Percentiles rank a stretch among this genome's conserved stretches.
These are phyloP conservation scores for Aspergillus sclerotiicarbonarius DNA, from an alignment of 495 filamentous ascomycete species.

Conservation along the genomic window DNA sequence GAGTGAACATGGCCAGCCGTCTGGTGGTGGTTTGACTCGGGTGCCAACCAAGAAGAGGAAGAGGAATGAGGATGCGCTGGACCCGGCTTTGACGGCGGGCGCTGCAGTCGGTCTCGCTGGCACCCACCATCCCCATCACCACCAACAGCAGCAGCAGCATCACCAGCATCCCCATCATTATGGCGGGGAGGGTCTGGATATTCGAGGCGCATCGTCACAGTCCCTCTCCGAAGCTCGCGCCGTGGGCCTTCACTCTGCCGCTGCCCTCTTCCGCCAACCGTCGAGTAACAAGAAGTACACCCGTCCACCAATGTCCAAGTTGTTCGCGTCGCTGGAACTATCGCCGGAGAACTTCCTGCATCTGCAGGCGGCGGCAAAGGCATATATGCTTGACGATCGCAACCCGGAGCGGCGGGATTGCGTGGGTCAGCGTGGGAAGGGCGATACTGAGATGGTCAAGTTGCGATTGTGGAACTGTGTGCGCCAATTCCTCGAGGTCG, in stretches of 20 bases:
- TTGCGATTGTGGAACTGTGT: constrained; percentile 60
- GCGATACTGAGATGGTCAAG: constrained; percentile 61
- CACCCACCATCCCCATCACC: constrained; percentile 29
- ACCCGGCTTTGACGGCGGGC: constrained; percentile 38
- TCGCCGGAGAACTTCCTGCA: constrained; percentile 58
- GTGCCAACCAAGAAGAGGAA: constrained; percentile 45
- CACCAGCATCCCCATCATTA: constrained; percentile 29
- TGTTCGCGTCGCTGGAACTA: constrained; percentile 57
- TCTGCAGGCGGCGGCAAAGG: constrained; percentile 58
- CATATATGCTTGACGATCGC: constrained; percentile 58
- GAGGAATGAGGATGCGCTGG: constrained; percentile 43
- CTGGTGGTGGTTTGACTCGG: constrained; percentile 55
- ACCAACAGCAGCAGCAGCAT: constrained; percentile 29
- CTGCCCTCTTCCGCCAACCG: constrained; percentile 55
- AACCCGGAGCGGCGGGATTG: constrained; percentile 58
- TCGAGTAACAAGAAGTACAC: constrained; percentile 58
- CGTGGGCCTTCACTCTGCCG: constrained; percentile 55
- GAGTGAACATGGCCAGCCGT: constrained; percentile 73
- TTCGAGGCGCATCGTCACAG: constrained; percentile 36
- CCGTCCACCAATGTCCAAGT: constrained; percentile 60
- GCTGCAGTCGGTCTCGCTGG: constrained; percentile 25
- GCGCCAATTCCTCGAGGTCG: constrained; percentile 53
- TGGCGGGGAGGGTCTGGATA: constrained; percentile 35
- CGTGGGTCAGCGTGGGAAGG: constrained; percentile 58
- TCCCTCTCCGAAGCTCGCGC: constrained; percentile 47